Conservation (phyloP, 75 land plant species). For the Picea glauca region DNA sequence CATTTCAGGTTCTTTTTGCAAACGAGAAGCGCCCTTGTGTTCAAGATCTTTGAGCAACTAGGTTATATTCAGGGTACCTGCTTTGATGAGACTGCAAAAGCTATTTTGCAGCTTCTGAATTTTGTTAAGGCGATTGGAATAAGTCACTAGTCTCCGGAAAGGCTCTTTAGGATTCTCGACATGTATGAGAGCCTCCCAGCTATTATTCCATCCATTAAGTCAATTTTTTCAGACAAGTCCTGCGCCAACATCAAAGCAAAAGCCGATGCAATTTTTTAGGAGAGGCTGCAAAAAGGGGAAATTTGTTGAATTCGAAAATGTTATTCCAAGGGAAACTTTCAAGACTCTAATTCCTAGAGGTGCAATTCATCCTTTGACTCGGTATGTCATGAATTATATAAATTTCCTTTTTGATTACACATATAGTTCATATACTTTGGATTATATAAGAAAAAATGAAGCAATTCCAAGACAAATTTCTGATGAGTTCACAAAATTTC, state of each 20-base stretch:
- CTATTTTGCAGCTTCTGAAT: slow-evolving; percentile 57
- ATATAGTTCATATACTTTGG: slow-evolving; percentile 26
- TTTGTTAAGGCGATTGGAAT: slow-evolving; percentile 79
- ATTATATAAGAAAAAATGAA: slow-evolving; percentile 16
- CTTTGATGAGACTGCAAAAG: slow-evolving; percentile 53
- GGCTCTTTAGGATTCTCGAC: slow-evolving; percentile 81
- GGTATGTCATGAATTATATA: slow-evolving; percentile 74
- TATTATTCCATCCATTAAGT: slow-evolving; percentile 22
- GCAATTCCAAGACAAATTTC: background rate
- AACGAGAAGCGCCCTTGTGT: slow-evolving; percentile 73
- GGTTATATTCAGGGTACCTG: slow-evolving; percentile 18
- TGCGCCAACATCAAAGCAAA: slow-evolving; percentile 30
- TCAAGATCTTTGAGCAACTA: slow-evolving; percentile 39
- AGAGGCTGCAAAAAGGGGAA: slow-evolving; percentile 33
- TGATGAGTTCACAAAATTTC: background rate
- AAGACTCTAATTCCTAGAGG: slow-evolving; percentile 44
- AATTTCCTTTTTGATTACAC: slow-evolving; percentile 31
- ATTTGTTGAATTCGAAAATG: slow-evolving; percentile 39
- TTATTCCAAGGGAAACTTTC: slow-evolving; percentile 29
- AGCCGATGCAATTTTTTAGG: slow-evolving; percentile 46
- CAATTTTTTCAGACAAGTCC: slow-evolving; percentile 34
- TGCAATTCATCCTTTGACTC: slow-evolving; percentile 55
- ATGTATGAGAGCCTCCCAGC: slow-evolving; percentile 67
- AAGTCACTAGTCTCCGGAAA: slow-evolving; percentile 60
- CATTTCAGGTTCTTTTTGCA: slow-evolving; percentile 38